A percentile compares a stretch with the other conserved stretches of the same genome.
These are phyloP conservation scores for Acephala macrosclerotiorum DNA, from an alignment of 2,329 filamentous ascomycete genomes.

Conservation along the genomic window DNA sequence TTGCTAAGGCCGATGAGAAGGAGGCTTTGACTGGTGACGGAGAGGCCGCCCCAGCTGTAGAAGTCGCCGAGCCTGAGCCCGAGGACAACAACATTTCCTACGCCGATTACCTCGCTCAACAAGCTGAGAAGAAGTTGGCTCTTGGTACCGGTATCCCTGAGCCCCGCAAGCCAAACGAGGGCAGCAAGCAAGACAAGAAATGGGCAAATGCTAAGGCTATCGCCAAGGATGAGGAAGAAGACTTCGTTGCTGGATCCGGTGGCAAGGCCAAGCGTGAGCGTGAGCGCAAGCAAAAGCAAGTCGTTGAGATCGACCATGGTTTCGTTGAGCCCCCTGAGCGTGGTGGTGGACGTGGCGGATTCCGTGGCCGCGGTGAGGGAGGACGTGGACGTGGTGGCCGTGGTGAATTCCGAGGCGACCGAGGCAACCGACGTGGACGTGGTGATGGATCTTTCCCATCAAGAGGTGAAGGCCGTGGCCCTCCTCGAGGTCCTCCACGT, in stretches of 20 bases:
- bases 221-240: slow-evolving; percentile 69
- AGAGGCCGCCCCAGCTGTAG: slow-evolving; percentile 47
- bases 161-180: slow-evolving; percentile 92
- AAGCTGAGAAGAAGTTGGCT: slow-evolving; percentile 77
- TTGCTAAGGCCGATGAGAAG: slow-evolving; percentile 85
- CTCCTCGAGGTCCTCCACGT: slow-evolving; percentile 50
- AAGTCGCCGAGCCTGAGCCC: slow-evolving; percentile 55
- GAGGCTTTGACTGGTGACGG: slow-evolving; percentile 64
- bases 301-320: slow-evolving; percentile 87
- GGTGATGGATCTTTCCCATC: slow-evolving; percentile 60
- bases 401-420: slow-evolving; percentile 47
- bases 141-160: slow-evolving; percentile 70
- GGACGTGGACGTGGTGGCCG: slow-evolving; percentile 57
- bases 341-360: slow-evolving; percentile 56
- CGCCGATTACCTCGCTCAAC: slow-evolving; percentile 83
- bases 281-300: slow-evolving; percentile 90
- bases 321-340: slow-evolving; percentile 73
- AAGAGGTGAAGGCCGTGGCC: slow-evolving; percentile 54
- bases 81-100: slow-evolving; percentile 89
- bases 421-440: slow-evolving; percentile 51
- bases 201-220: slow-evolving; percentile 85
- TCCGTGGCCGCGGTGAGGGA: slow-evolving; percentile 50
- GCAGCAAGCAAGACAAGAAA: slow-evolving; percentile 87
- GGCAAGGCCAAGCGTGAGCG: slow-evolving; percentile 87
- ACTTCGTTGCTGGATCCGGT: slow-evolving; percentile 76